Base-by-base conservation (phyloP, 2,329 filamentous ascomycete genomes). In the Anthostomella pinea region DNA sequence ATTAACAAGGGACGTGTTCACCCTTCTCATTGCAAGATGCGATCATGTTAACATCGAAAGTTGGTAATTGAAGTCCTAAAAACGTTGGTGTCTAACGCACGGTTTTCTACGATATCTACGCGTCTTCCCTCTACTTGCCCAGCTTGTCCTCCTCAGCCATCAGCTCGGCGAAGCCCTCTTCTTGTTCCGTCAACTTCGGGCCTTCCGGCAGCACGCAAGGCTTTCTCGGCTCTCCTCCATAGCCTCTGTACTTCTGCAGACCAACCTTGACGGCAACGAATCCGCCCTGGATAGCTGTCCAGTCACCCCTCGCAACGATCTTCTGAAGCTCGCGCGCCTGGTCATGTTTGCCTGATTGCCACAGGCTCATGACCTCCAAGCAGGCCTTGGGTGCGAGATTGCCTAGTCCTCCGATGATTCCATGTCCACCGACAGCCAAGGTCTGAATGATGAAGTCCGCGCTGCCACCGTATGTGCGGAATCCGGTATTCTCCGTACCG, bases 351-450 rank as follows among this genome's bases (percentile, higher is more conserved):
- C 82, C 83, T n/a, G 67, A 60, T 24, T 70, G 67, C 59, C 78
- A 85, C 5, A 85, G 65, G 43, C 77, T 64, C 36, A 79, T 60
- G 11, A 87, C 64, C 52, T 77, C 66, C 17, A 81, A 72, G 59
- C 82, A 84, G 3, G 81, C 67, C 53, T 75, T 75, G 7, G 83
- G 85, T 2, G 79, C 73, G 28, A 89, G 68, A 59, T 90, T 89
- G 19, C 75, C 85, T 36, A 84, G 69, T 9, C 84, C 85, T 11
- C 73, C 77, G 41, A 83, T 77, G 51, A 81, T 70, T 18, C 80
- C 80, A 35, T 75, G 75, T 11, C 78, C 79, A 23, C 79, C 79
- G 7, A 72, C 77, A 35, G 81, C 65, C 28, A 83, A 54, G 1
- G 75, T 79, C 54, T 82, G 80, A 18, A 83, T 60, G 1, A 73